Evolutionary conservation across 805 yeast genomes (phyloP), one percentile per base, ranked within the genome.

Genomic region (Myxozyma vanderwaltii): DNA sequence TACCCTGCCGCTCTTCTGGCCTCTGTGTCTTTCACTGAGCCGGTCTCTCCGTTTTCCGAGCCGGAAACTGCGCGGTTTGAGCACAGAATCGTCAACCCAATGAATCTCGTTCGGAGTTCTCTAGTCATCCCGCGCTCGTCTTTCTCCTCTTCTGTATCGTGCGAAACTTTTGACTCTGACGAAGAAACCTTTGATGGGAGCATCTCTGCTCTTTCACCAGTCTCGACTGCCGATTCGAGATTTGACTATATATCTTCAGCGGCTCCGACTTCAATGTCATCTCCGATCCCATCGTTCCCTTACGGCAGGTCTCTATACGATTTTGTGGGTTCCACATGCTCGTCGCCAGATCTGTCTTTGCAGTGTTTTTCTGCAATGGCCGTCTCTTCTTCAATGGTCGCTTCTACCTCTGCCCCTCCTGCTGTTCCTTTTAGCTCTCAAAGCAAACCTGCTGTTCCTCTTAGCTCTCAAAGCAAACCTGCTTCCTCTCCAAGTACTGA

Each of bases 21-120:
- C 7, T 43, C 56, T 33, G 24, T 27, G 24, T 24, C 46, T 4
- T 64, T 66, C 61, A 58, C 67, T 56, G 70, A 67, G 39, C 68
- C 38, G 41, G 21, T 27, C 31, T 41, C 54, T 29, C 10, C 38
- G 8, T 46, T 23, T 15, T 27, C 35, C 4, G 38, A 17, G 2
- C n/a, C 12, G n/a, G 44, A 36, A 12, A 43, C 29, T 27, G 33
- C 7, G 13, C 45, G 23, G 44, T 33, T 41, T 38, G 46, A 24
- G 31, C 33, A 48, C 58, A 46, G 73, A 70, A 24, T 44, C 15
- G 33, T 19, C 5, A 24, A 24, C 19, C 48, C 36, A 15, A 13
- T 26, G 21, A 13, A 24, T 10, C n/a, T 44, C 19, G 24, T 31
- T 6, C 5, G 33, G 27, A 21, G 27, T 13, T n/a, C 50, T 10